Evolutionary conservation across 176 grass and related monocot species (phyloP).

Genomic region (Echinochloa phyllopogon): DNA sequence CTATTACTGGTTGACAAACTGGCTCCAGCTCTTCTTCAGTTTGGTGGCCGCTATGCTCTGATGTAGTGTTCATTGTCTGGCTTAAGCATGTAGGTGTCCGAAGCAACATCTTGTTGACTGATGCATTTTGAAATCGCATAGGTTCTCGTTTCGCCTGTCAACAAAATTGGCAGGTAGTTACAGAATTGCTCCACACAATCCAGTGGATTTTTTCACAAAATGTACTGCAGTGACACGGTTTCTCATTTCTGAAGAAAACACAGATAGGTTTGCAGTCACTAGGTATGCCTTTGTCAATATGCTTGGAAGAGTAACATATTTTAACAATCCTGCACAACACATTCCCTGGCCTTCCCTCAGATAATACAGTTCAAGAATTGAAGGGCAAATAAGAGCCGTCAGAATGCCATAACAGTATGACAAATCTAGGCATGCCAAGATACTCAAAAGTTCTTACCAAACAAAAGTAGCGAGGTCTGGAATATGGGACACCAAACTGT

Average conservation of each 20-base stretch:
- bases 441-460: constrained; percentile 58
- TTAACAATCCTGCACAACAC: constrained; percentile 12
- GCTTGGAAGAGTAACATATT: constrained; percentile 18
- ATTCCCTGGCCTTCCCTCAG: neutral
- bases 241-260: constrained; percentile 20
- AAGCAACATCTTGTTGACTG: constrained; percentile 59
- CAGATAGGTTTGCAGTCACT: constrained; percentile 1
- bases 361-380: neutral
- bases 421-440: constrained; percentile 12
- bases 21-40: constrained; percentile 48
- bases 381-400: constrained; percentile 1
- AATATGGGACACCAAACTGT: constrained; percentile 96
- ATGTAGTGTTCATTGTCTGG: constrained; percentile 23
- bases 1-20: constrained; percentile 64
- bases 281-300: neutral
- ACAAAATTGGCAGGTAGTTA: constrained; percentile 20
- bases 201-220: neutral
- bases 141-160: constrained; percentile 80
- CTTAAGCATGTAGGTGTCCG: constrained; percentile 49
- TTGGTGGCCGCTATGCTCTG: constrained; percentile 14
- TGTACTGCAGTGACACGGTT: neutral
- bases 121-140: constrained; percentile 66
- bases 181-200: neutral
- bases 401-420: constrained; percentile 3
- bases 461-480: constrained; percentile 97